These are phyloP conservation scores for Ceratocystis cacaofunesta DNA, from an alignment of 2,329 filamentous ascomycete genomes.

Conservation along the genomic window DNA sequence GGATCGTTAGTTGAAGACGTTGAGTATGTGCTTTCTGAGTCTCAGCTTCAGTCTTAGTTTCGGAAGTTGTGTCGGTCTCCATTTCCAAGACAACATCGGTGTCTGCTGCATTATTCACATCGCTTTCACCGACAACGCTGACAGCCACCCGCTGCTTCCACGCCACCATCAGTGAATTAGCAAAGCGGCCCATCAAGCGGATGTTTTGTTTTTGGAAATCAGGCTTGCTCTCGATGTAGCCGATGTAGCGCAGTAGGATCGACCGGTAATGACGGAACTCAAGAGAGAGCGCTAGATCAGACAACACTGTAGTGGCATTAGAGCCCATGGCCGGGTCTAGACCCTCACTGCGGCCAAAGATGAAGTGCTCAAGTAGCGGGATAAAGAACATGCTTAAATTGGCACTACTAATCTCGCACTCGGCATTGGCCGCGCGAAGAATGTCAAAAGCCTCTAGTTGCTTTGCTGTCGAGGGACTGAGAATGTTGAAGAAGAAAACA, in stretches of 20 bases:
- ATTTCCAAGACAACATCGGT: conserved; percentile 12
- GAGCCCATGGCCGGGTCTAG: conserved; percentile 79
- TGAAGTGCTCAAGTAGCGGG: conserved; percentile 84
- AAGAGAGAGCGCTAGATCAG: conserved; percentile 56
- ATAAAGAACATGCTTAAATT: conserved; percentile 80
- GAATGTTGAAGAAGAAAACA: conserved; percentile 82
- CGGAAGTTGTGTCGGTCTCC: conserved; percentile 26
- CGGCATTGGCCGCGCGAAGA: conserved; percentile 52
- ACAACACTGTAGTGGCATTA: conserved; percentile 70
- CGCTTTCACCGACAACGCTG: conserved; percentile 27
- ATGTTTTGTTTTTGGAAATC: conserved; percentile 78
- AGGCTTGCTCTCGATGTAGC: conserved; percentile 65
- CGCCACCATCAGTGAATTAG: conserved; percentile 50
- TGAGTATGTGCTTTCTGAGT: conserved; percentile 13
- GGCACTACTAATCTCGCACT: conserved; percentile 51
- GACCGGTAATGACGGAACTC: conserved; percentile 87
- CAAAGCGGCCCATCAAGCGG: conserved; percentile 63
- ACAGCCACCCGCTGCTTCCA: conserved; percentile 10
- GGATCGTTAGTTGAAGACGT: conserved; percentile 49
- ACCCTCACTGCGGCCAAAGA: conserved; percentile 63
- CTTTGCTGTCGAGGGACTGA: conserved; percentile 77
- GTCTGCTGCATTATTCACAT: conserved; percentile 16
- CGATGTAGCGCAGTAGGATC: conserved; percentile 67
- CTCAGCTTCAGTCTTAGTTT: conserved; percentile 24
- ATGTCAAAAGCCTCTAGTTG: conserved; percentile 71